Conservation (phyloP, 768 basidiomycete species). For the Amyloporia xantha region DNA sequence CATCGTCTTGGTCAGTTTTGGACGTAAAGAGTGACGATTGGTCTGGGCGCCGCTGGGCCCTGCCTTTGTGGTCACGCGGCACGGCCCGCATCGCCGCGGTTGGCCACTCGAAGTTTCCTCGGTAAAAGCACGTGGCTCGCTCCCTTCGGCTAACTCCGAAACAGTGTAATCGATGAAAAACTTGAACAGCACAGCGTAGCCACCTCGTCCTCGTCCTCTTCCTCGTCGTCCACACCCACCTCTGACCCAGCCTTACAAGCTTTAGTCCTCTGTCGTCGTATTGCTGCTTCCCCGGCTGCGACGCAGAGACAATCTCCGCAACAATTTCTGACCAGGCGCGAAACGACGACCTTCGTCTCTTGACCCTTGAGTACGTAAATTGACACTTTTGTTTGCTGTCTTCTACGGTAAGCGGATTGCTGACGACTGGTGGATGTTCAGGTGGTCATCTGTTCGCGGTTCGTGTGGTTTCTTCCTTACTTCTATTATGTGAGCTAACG, state of each 20-base stretch:
- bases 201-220: neutral
- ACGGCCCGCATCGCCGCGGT: too few species aligned
- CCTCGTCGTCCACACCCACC: neutral
- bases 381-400: neutral
- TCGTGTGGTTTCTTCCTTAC: slow-evolving; percentile 19
- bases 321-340: slow-evolving; percentile 73
- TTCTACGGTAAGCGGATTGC: neutral
- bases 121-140: too few species aligned
- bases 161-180: slow-evolving; percentile 10
- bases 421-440: slow-evolving; percentile 22
- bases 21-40: too few species aligned
- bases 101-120: too few species aligned
- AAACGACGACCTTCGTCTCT: slow-evolving; percentile 74
- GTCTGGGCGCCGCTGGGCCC: too few species aligned
- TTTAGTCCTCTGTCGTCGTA: slow-evolving; percentile 20
- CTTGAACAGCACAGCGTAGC: neutral
- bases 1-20: too few species aligned
- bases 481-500: neutral
- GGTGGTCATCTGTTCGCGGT: slow-evolving; percentile 82
- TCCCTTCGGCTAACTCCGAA: slow-evolving; percentile 6
- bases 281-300: slow-evolving; percentile 23
- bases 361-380: slow-evolving; percentile 65
- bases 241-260: neutral
- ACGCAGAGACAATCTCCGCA: slow-evolving; percentile 36
- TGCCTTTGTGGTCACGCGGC: too few species aligned